A percentile compares a stretch with the other conserved stretches of the same genome.
These are phyloP conservation scores for Guillardia theta DNA, from an alignment of 78 protist genomes.

Conservation along the genomic window DNA sequence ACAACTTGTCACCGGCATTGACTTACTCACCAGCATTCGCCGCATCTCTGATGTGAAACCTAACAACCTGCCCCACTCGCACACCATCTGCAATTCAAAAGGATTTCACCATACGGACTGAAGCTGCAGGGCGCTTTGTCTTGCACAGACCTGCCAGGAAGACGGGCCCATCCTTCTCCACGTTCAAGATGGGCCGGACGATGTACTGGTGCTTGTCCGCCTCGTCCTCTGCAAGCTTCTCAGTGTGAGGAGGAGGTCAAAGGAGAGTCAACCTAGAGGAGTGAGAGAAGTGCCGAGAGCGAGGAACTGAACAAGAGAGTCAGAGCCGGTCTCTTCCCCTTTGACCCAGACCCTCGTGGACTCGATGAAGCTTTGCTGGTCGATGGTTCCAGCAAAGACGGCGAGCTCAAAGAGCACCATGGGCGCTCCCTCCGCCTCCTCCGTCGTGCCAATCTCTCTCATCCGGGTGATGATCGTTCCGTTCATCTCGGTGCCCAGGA, in stretches of 20 bases:
- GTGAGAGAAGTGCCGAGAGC: neutral
- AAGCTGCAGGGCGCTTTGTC: too few species aligned
- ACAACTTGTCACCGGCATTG: too few species aligned
- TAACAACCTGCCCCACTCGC: too few species aligned
- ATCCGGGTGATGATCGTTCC: neutral
- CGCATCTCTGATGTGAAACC: too few species aligned
- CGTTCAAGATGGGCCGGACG: neutral
- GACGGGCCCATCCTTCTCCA: neutral
- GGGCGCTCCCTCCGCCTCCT: neutral
- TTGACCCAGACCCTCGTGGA: neutral
- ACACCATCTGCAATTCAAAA: too few species aligned
- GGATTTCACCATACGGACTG: too few species aligned
- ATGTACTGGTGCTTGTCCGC: neutral
- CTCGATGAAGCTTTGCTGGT: neutral
- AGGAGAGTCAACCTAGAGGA: neutral
- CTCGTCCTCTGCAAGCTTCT: neutral
- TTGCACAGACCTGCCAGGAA: too few species aligned
- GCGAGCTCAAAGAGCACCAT: neutral
- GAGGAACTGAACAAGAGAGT: neutral
- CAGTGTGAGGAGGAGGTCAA: neutral
- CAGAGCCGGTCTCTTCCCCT: neutral
- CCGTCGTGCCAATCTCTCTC: neutral
- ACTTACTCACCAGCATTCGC: too few species aligned
- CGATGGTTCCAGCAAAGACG: neutral
- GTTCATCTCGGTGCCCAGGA: neutral